Evolutionary conservation across 331 rosid genomes (phyloP).

Genomic region (Quercus tomentella): DNA sequence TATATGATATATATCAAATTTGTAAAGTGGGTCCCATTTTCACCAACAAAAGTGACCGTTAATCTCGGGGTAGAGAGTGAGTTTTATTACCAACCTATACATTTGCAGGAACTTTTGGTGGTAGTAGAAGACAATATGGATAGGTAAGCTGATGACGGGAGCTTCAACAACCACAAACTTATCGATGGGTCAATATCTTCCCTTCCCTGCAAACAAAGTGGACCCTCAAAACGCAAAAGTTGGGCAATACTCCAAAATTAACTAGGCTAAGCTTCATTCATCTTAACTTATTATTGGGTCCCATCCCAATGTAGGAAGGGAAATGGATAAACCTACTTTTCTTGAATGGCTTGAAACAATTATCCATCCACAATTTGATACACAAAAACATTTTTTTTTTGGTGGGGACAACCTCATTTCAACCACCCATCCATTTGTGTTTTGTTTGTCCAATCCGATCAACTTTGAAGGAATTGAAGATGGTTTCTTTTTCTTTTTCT

Average conservation of each 20-base stretch:
- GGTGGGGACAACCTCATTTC: background rate
- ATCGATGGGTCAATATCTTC: slow-evolving; percentile 3
- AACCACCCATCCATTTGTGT: slow-evolving; percentile 8
- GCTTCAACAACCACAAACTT: slow-evolving; percentile 32
- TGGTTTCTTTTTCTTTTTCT: no score
- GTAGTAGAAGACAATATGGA: slow-evolving; percentile 22
- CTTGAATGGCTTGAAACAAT: slow-evolving; percentile 21
- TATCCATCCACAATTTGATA: background rate
- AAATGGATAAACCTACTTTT: background rate
- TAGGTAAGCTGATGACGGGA: slow-evolving; percentile 8
- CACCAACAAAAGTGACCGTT: background rate
- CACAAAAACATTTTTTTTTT: background rate
- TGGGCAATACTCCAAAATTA: background rate
- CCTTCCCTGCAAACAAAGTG: slow-evolving; percentile 14
- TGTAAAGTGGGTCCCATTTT: slow-evolving; percentile 2
- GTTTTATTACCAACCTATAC: background rate
- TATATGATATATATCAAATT: background rate
- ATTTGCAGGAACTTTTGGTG: slow-evolving; percentile 1
- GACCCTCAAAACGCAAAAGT: background rate
- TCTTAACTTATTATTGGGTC: background rate
- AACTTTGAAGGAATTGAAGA: no score
- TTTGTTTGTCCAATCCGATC: background rate
- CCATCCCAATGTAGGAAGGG: background rate
- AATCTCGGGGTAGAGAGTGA: background rate
- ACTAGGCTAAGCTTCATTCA: background rate